phyloP scores from a whole-genome alignment of 176 grass and related monocot genomes.

The Eragrostis nindensis region DNA sequence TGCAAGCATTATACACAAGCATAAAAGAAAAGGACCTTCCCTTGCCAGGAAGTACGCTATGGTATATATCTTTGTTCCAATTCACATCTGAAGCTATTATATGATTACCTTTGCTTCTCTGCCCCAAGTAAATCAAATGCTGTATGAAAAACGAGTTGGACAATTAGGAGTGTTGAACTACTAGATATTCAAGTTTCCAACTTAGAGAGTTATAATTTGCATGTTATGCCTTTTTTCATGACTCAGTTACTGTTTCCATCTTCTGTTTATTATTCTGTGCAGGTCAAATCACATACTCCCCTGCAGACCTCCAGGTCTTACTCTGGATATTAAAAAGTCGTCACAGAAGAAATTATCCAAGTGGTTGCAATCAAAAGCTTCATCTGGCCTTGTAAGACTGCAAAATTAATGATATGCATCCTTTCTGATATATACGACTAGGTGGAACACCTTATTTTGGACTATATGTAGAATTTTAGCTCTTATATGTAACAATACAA shows the following conservation, averaged over 20 bases:
- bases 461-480: not conserved
- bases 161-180: not conserved
- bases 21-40: conserved; percentile 92
- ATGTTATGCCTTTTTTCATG: conserved; percentile 1
- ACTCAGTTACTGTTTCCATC: not conserved
- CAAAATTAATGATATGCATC: conserved; percentile 6
- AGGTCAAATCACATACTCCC: conserved; percentile 94
- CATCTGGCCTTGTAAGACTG: conserved; percentile 70
- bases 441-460: not conserved
- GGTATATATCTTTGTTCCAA: conserved; percentile 51
- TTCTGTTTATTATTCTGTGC: conserved; percentile 29
- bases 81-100: conserved; percentile 10
- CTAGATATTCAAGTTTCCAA: conserved; percentile 12
- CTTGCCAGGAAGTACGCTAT: conserved; percentile 86
- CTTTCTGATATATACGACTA: not conserved
- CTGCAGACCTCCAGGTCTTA: conserved; percentile 81
- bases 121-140: not conserved
- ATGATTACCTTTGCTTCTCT: not conserved
- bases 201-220: not conserved
- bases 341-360: conserved; percentile 94
- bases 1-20: conserved; percentile 86
- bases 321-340: conserved; percentile 92
- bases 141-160: conserved; percentile 3
- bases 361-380: conserved; percentile 95
- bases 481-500: not conserved